Conservation (phyloP, 768 basidiomycete genomes). For the Boletus sensibilis region DNA sequence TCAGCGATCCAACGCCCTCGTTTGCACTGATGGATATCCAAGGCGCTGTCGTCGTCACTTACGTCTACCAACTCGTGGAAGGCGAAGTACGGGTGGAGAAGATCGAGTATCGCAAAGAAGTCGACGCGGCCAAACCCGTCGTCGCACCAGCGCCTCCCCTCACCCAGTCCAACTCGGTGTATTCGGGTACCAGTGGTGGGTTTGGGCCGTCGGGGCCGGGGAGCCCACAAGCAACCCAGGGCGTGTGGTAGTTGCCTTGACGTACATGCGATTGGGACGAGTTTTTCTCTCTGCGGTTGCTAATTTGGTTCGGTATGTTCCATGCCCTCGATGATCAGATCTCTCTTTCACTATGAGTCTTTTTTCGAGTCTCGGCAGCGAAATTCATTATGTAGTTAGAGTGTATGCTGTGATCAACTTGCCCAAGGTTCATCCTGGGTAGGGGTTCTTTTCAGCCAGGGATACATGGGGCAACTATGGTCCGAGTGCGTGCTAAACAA, state of each 20-base stretch:
- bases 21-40: conserved; percentile 99
- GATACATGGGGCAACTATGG: background rate
- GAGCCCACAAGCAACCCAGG: conserved; percentile 29
- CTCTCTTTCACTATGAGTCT: background rate
- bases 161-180: conserved; percentile 32
- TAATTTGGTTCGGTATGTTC: conserved; percentile 1
- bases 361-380: background rate
- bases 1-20: conserved; percentile 83
- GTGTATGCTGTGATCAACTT: background rate
- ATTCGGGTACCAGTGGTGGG: conserved; percentile 29
- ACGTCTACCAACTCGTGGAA: conserved; percentile 93
- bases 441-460: background rate
- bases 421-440: background rate
- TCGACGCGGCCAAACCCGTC: conserved; percentile 37
- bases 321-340: background rate
- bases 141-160: conserved; percentile 16
- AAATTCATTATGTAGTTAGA: background rate
- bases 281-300: background rate
- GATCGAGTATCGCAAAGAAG: conserved; percentile 77
- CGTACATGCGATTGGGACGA: background rate
- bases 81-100: conserved; percentile 93
- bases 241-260: conserved; percentile 24
- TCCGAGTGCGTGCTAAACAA: conserved; percentile 1
- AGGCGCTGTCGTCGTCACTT: conserved; percentile 94
- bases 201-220: conserved; percentile 21